Evolutionary conservation across 345 rosid genomes (phyloP).

Genomic region (Viola odorata): DNA sequence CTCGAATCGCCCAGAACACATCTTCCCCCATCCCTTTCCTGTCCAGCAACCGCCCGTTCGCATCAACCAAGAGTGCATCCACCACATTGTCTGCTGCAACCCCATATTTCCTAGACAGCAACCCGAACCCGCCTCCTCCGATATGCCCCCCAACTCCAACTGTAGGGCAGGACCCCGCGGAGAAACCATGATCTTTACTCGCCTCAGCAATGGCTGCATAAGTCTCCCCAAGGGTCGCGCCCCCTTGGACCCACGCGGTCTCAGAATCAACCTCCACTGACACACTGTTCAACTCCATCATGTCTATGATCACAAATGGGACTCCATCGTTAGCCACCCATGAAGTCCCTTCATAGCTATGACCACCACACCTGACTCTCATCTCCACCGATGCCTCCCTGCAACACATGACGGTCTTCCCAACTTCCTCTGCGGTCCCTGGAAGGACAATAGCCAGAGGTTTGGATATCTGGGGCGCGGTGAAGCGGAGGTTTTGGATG

Average conservation of each 20-base stretch:
- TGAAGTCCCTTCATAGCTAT: conserved; percentile 28
- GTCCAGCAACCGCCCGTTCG: conserved; percentile 14
- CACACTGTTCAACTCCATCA: conserved; percentile 22
- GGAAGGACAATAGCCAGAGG: conserved; percentile 23
- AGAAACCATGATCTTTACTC: conserved; percentile 17
- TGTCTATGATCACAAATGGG: conserved; percentile 17
- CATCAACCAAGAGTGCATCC: conserved; percentile 23
- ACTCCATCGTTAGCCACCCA: not conserved
- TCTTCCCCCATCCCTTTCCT: conserved; percentile 24
- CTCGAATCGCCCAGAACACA: conserved; percentile 30
- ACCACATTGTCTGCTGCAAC: conserved; percentile 24
- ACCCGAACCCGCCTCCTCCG: conserved; percentile 23
- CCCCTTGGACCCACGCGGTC: conserved; percentile 20
- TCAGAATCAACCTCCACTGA: conserved; percentile 10
- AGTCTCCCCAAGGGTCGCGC: conserved; percentile 27
- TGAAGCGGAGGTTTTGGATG: conserved; percentile 26
- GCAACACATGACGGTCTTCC: conserved; percentile 10
- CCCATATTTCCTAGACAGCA: conserved; percentile 23
- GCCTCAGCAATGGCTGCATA: conserved; percentile 18
- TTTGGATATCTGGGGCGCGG: conserved; percentile 4
- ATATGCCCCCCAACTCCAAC: conserved; percentile 30
- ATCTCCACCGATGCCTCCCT: conserved; percentile 8
- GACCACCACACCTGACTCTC: conserved; percentile 25
- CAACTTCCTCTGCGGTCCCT: conserved; percentile 4
- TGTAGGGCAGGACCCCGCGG: conserved; percentile 29